Evolutionary conservation across 257 asterid species (phyloP), one percentile per base, ranked within the genome.

Genomic region (Solanum bulbocastanum): DNA sequence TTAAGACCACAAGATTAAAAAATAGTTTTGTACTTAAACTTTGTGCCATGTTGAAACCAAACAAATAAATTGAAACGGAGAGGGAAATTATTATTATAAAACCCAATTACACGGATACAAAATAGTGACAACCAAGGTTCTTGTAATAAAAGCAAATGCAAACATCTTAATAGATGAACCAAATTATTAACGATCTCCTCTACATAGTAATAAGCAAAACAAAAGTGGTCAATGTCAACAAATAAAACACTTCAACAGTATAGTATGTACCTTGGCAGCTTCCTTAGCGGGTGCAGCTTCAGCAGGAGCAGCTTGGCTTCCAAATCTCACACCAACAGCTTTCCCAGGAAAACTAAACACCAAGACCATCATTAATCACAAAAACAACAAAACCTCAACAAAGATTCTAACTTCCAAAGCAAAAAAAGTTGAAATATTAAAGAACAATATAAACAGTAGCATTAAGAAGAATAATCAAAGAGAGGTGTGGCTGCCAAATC

Each of bases 281-380:
- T 89, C 95, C 56, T 72, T 92, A 73, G 94, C 92, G 18, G 94
- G 94, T 78, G 94, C 92, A 78, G 93, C 93, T 85, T 87, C 93
- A 20, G 93, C 93, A 3, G 91, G 92, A 33, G 94, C 92, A 71
- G 89, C 94, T 74, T 33, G 44, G 83, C 96, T 94, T 37, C 94
- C 95, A 25, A 95, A 22, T 81, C 91, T 92, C 27, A 96, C 98
- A 78, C 99, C 98, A n/a, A 92, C 94, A 30, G 98, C 92, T 88
- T 92, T 94, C 6, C 99, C 98, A n/a, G 96, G 99, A 85, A 96
- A 96, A 36, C 52, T 42, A 66, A 40, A 16, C 66, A 9, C 40
- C 62, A 40, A 44, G n/a, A n/a, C 10, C 36, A 42, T 42, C n/a
- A 35, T 30, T 25, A 76, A 14, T 18, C 5, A 27, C 8, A 52